Evolutionary conservation across 768 basidiomycete genomes (phyloP).

Genomic region (Boletus insuetus): DNA sequence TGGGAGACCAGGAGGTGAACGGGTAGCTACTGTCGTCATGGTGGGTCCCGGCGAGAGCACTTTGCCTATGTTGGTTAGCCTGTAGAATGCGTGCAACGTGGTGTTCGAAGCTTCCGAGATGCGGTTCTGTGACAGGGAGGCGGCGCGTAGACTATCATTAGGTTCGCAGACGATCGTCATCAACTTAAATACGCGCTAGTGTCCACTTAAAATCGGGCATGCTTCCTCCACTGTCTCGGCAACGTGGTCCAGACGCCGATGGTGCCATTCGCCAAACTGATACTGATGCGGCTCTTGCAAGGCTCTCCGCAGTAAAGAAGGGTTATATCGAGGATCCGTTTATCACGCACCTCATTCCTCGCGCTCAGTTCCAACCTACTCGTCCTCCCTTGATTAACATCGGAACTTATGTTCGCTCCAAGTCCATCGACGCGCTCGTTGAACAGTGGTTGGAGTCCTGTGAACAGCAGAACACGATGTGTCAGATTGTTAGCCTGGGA

Average conservation of each 20-base stretch:
- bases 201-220: background rate
- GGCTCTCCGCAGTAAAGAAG: slow-evolving; percentile 78
- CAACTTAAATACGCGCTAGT: too few species aligned
- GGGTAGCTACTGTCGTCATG: background rate
- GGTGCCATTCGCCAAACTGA: slow-evolving; percentile 74
- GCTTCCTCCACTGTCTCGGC: slow-evolving; percentile 12
- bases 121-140: too few species aligned
- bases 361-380: slow-evolving; percentile 54
- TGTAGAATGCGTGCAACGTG: background rate
- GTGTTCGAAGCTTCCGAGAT: too few species aligned
- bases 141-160: too few species aligned
- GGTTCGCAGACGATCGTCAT: background rate
- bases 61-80: background rate
- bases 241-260: slow-evolving; percentile 45
- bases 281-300: slow-evolving; percentile 77
- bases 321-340: slow-evolving; percentile 82
- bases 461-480: slow-evolving; percentile 40
- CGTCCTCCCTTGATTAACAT: slow-evolving; percentile 92
- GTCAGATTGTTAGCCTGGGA: slow-evolving; percentile 92
- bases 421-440: slow-evolving; percentile 76
- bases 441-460: slow-evolving; percentile 57
- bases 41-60: background rate
- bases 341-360: slow-evolving; percentile 62
- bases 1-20: background rate
- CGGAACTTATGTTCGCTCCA: slow-evolving; percentile 85